Percentiles rank a stretch among this genome's conserved stretches.
Conservation (phyloP, 1,284 basidiomycete genomes). For the Cryptococcus floricola region DNA sequence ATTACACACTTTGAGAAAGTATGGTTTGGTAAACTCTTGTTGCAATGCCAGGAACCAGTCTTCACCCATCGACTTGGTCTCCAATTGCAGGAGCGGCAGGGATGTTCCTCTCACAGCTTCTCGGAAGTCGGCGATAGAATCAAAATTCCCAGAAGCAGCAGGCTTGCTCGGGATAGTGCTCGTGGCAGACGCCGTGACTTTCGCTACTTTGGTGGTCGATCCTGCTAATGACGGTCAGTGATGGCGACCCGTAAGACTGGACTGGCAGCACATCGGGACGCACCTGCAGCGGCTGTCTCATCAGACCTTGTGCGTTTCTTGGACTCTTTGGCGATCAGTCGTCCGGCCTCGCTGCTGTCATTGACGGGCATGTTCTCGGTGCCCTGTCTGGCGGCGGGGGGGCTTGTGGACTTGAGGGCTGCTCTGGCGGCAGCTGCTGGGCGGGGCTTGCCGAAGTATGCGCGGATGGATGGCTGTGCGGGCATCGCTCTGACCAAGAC, state of each 20-base stretch:
- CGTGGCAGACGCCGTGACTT: conserved; percentile 1
- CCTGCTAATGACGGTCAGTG: background rate
- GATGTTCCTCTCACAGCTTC: conserved; percentile 19
- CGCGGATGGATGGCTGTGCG: too few species aligned
- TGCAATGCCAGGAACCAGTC: conserved; percentile 51
- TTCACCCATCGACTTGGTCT: conserved; percentile 47
- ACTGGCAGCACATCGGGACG: too few species aligned
- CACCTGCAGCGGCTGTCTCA: too few species aligned
- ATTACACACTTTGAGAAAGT: conserved; percentile 39
- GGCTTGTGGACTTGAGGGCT: too few species aligned
- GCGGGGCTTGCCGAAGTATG: too few species aligned
- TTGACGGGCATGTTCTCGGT: background rate
- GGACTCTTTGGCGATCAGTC: too few species aligned
- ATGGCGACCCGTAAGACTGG: background rate
- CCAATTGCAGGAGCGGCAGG: conserved; percentile 34
- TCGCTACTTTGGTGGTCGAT: background rate
- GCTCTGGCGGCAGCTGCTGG: too few species aligned
- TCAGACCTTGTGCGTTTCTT: background rate
- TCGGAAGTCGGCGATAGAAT: conserved; percentile 13
- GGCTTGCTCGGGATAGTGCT: background rate
- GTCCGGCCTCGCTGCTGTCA: background rate
- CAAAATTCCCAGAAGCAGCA: background rate
- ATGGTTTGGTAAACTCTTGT: conserved; percentile 47
- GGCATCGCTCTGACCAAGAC: too few species aligned
- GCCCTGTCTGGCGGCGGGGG: too few species aligned